These are phyloP conservation scores for Colletotrichum camelliae DNA, from an alignment of 2,329 filamentous ascomycete species.

Conservation along the genomic window DNA sequence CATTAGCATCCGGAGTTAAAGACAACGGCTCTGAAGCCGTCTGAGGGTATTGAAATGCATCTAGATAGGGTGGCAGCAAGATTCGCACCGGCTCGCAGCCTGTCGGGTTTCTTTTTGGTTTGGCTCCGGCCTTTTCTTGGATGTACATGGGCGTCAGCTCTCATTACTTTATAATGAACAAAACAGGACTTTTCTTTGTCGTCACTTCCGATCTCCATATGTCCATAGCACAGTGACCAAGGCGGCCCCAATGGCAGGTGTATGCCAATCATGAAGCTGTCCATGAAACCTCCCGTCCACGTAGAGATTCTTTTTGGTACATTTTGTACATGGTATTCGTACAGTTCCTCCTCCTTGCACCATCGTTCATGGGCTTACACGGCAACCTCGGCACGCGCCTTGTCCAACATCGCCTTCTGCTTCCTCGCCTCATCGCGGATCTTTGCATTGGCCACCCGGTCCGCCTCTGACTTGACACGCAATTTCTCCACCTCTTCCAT, in stretches of 20 bases:
- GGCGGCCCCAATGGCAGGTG: background rate
- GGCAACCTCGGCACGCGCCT: slow-evolving; percentile 35
- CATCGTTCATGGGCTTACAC: slow-evolving; percentile 26
- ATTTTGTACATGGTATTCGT: slow-evolving; percentile 22
- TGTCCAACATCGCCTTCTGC: slow-evolving; percentile 59
- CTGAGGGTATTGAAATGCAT: background rate
- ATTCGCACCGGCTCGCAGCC: background rate
- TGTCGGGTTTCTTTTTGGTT: slow-evolving; percentile 1
- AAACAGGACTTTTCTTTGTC: background rate
- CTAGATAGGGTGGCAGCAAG: background rate
- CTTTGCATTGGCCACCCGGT: slow-evolving; percentile 59
- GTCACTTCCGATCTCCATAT: background rate
- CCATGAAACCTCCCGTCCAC: background rate
- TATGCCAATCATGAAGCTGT: background rate
- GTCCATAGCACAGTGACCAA: background rate
- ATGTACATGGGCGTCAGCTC: background rate
- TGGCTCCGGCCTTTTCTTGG: background rate
- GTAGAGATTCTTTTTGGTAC: slow-evolving; percentile 20
- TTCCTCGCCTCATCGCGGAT: slow-evolving; percentile 62
- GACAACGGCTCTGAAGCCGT: background rate
- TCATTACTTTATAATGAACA: slow-evolving; percentile 1
- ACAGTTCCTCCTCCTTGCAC: background rate
- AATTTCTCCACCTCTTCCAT: slow-evolving; percentile 63
- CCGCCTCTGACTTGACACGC: slow-evolving; percentile 53
- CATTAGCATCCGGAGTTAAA: slow-evolving; percentile 11